These are phyloP conservation scores for Trichoderma cornu-damae DNA, from an alignment of 2,329 filamentous ascomycete genomes.

Conservation along the genomic window DNA sequence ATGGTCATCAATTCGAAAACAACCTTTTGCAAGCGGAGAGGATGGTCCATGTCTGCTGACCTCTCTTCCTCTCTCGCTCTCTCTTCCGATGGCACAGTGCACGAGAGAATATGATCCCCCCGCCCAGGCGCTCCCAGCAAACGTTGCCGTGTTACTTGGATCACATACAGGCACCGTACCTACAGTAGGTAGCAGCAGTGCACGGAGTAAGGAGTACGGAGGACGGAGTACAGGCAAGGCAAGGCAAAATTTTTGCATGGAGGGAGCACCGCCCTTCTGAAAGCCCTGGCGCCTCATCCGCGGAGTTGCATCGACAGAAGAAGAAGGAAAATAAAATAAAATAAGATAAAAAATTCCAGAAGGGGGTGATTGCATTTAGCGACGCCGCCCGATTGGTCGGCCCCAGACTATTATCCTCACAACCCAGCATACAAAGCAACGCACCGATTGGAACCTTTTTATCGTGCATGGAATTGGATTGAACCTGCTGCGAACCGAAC, in stretches of 20 bases:
- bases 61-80: background rate
- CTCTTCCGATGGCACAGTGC: slow-evolving; percentile 6
- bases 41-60: slow-evolving; percentile 3
- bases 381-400: slow-evolving; percentile 26
- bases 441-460: slow-evolving; percentile 6
- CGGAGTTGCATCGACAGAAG: slow-evolving; percentile 18
- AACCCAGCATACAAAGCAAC: too few species aligned
- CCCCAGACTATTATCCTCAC: too few species aligned
- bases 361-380: slow-evolving; percentile 21
- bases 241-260: background rate
- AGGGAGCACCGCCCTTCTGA: background rate
- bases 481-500: slow-evolving; percentile 15
- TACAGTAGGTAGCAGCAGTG: too few species aligned
- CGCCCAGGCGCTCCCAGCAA: background rate
- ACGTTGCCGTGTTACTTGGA: too few species aligned
- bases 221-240: too few species aligned
- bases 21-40: too few species aligned
- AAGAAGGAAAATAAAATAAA: background rate
- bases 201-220: too few species aligned
- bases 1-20: too few species aligned
- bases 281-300: slow-evolving; percentile 18
- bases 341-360: slow-evolving; percentile 11
- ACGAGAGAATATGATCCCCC: background rate
- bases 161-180: too few species aligned
- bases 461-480: background rate